Percentiles rank a stretch among this genome's conserved stretches.
Conservation (phyloP, 768 basidiomycete genomes). For the Neoboletus magnificus region DNA sequence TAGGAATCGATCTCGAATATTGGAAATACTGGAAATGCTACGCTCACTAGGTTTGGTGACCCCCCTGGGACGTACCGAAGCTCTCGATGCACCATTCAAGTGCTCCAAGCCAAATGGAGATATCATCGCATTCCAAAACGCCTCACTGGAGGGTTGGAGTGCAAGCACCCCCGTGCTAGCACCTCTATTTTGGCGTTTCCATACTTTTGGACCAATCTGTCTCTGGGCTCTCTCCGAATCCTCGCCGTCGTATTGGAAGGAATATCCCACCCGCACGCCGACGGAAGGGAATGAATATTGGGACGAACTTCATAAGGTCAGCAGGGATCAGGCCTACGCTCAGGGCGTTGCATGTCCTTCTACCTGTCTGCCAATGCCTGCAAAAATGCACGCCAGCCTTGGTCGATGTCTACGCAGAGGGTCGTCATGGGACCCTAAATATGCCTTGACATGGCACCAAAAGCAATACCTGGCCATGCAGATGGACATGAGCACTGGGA, state of each 20-base stretch:
- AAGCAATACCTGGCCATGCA: constrained; percentile 58
- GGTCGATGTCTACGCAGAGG: constrained; percentile 54
- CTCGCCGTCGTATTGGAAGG: constrained; percentile 54
- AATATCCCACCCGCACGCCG: constrained; percentile 39
- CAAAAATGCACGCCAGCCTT: constrained; percentile 30
- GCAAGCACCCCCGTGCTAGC: constrained; percentile 43
- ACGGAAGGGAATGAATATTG: constrained; percentile 51
- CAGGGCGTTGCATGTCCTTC: constrained; percentile 18
- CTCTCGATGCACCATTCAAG: constrained; percentile 41
- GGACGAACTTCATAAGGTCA: constrained; percentile 50
- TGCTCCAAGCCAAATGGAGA: constrained; percentile 43
- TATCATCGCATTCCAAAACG: constrained; percentile 46
- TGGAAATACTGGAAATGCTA: constrained; percentile 61
- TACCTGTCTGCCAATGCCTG: constrained; percentile 19
- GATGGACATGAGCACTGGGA: constrained; percentile 39
- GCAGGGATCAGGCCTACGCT: constrained; percentile 35
- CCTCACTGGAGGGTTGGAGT: constrained; percentile 43
- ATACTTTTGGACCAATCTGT: constrained; percentile 51
- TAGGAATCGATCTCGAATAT: constrained; percentile 54
- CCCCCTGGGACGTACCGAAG: constrained; percentile 50
- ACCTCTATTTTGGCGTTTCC: constrained; percentile 65
- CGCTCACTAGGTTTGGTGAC: constrained; percentile 53
- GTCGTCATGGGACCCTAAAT: constrained; percentile 58
- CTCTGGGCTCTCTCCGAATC: constrained; percentile 55
- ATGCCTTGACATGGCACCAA: constrained; percentile 67